phyloP scores from a whole-genome alignment of 495 filamentous ascomycete genomes.

The Corynascus novoguineensis region DNA sequence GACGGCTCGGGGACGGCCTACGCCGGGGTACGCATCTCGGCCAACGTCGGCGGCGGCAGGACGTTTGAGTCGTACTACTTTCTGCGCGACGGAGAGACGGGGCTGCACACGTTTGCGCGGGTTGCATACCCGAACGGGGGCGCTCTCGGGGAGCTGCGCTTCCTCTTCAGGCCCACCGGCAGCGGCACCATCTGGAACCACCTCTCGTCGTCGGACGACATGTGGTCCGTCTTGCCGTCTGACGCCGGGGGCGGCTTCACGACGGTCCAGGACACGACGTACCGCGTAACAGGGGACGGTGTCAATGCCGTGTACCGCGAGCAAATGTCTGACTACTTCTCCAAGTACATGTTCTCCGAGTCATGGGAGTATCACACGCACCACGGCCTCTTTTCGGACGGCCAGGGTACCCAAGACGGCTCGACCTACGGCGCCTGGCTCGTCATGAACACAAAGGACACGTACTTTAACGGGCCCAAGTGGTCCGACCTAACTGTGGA shows the following conservation, averaged over 20 bases:
- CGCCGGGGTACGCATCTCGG: neutral
- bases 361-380: slow-evolving; percentile 6
- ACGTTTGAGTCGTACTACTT: slow-evolving; percentile 6
- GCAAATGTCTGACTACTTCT: slow-evolving; percentile 5
- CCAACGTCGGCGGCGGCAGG: neutral
- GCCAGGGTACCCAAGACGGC: neutral
- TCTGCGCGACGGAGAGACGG: slow-evolving; percentile 1
- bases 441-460: slow-evolving; percentile 8
- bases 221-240: slow-evolving; percentile 1
- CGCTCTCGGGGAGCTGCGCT: slow-evolving; percentile 1
- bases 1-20: neutral
- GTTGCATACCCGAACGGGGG: slow-evolving; percentile 2
- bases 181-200: slow-evolving; percentile 3
- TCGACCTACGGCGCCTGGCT: slow-evolving; percentile 1
- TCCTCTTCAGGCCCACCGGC: neutral
- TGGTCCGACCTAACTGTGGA: slow-evolving; percentile 4
- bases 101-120: neutral
- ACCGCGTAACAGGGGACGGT: slow-evolving; percentile 4
- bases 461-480: slow-evolving; percentile 1
- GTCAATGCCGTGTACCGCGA: neutral
- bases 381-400: neutral
- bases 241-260: neutral
- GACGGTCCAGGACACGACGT: slow-evolving; percentile 2
- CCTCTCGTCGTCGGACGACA: neutral
- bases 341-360: slow-evolving; percentile 7